These are phyloP conservation scores for Yamadazyma spencermartinsiae DNA, from an alignment of 1,139 yeast species.

Conservation along the genomic window DNA sequence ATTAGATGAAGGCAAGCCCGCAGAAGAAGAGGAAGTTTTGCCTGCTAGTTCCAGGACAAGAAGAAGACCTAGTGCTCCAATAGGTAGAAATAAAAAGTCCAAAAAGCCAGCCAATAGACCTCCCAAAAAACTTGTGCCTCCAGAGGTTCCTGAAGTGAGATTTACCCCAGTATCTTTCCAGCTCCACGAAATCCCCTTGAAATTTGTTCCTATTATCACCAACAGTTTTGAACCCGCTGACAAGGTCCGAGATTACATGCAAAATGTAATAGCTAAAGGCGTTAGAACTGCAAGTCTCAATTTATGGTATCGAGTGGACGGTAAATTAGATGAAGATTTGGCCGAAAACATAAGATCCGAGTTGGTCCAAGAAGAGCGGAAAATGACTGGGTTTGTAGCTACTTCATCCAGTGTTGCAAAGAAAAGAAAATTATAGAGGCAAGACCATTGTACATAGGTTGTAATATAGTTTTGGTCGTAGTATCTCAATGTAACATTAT, in stretches of 20 bases:
- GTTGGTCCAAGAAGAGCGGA: slow-evolving; percentile 42
- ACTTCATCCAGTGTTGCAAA: slow-evolving; percentile 17
- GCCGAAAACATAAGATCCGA: slow-evolving; percentile 50
- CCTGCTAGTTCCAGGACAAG: slow-evolving; percentile 13
- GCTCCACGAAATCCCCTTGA: slow-evolving; percentile 61
- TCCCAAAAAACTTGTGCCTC: slow-evolving; percentile 27
- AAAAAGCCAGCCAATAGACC: slow-evolving; percentile 23
- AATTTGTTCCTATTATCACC: slow-evolving; percentile 66
- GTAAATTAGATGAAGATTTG: slow-evolving; percentile 62
- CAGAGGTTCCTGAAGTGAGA: slow-evolving; percentile 40
- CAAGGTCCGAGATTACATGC: slow-evolving; percentile 62
- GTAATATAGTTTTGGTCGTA: slow-evolving; percentile 1
- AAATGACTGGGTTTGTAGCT: slow-evolving; percentile 34
- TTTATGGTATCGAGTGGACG: slow-evolving; percentile 86
- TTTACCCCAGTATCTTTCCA: slow-evolving; percentile 68
- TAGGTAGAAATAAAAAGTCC: slow-evolving; percentile 14
- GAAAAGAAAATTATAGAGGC: slow-evolving; percentile 30
- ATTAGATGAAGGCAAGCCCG: slow-evolving; percentile 13
- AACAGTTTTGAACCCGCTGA: slow-evolving; percentile 65
- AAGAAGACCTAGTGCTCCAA: slow-evolving; percentile 23
- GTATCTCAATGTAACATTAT: too few species aligned
- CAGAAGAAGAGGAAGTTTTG: slow-evolving; percentile 5
- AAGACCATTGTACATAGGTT: neutral
- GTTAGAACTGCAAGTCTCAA: slow-evolving; percentile 60
- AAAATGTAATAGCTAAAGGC: slow-evolving; percentile 58